Percentiles rank a stretch among this genome's conserved stretches.
Evolutionary conservation across 306 rosid species (phyloP).

Genomic region (Glycine latifolia): DNA sequence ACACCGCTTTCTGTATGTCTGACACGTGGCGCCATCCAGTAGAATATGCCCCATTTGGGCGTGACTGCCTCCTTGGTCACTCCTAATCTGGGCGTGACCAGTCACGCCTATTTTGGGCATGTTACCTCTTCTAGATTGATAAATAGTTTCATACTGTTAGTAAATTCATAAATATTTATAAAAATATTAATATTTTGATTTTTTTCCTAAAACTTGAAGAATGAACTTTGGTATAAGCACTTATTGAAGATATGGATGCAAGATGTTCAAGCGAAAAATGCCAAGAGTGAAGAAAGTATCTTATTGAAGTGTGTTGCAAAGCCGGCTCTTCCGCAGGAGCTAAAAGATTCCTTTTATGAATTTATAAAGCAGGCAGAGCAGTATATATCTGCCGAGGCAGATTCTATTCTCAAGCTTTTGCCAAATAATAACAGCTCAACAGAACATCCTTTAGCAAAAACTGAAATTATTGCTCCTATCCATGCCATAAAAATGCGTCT

Average conservation of each 20-base stretch:
- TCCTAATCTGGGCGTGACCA: too few species aligned
- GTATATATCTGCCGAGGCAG: slow-evolving; percentile 79
- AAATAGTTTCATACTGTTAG: too few species aligned
- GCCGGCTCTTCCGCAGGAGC: slow-evolving; percentile 78
- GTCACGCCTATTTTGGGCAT: too few species aligned
- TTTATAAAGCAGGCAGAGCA: slow-evolving; percentile 67
- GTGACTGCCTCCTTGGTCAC: too few species aligned
- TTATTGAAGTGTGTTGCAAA: slow-evolving; percentile 70
- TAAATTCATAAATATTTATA: too few species aligned
- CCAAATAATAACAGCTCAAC: slow-evolving; percentile 55
- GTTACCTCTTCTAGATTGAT: too few species aligned
- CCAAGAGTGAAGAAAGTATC: slow-evolving; percentile 66
- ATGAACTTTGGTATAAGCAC: slow-evolving; percentile 94
- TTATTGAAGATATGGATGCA: slow-evolving; percentile 88
- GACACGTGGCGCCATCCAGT: too few species aligned
- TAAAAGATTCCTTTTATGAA: slow-evolving; percentile 70
- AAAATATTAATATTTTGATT: too few species aligned
- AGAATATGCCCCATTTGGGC: too few species aligned
- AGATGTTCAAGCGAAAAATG: slow-evolving; percentile 63
- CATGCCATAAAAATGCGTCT: slow-evolving; percentile 68
- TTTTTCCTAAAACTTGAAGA: too few species aligned
- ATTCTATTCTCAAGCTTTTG: slow-evolving; percentile 71
- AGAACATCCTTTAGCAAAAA: slow-evolving; percentile 53
- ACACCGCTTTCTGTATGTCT: too few species aligned
- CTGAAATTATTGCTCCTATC: slow-evolving; percentile 78